Base-by-base conservation (phyloP, 306 rosid genomes). In the Acacia acuminata region DNA sequence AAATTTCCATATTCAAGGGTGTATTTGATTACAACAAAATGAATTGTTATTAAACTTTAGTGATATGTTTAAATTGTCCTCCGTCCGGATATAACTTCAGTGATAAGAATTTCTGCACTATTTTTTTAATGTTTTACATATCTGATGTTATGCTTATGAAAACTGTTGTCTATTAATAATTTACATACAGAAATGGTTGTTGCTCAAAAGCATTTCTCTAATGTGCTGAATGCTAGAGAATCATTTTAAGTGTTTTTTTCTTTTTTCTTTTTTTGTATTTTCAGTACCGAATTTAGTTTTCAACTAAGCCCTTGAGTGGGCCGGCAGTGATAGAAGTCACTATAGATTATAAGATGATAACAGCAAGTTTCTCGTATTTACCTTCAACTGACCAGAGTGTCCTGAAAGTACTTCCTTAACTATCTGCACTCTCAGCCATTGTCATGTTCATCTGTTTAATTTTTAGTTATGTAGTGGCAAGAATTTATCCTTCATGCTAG, bases 351-450 rank as follows among this genome's bases (percentile, higher is more conserved):
- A 58, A 51, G 30, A 53, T 73, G 38, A 22, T 78, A 4, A 61
- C 56, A 81, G 50, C 53, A 40, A 36, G 1, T 74, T 87, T 50
- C 65, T 48, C 13, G 25, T 5, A 40, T 63, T 77, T 78, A 73
- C 79, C 82, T 81, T 53, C 25, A 51, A 42, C 79, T 68, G 76
- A 60, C 19, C 78, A 77, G 60, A 66, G 27, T 77, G 73, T 70
- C 77, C 79, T 63, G 58, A 69, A 75, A 79, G 34, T 45, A 61
- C 51, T 77, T 20, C 66, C 25, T 30, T 40, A 67, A 51, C 75
- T 83, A 75, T 58, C 65, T 80, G 64, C 76, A 67, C 79, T 27
- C 73, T 61, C 70, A 32, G 51, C 68, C 77, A 25, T 55, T 83
- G 81, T 50, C 56, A 50, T 30, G 25, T 77, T n/a, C 85, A 45